Base-by-base conservation (phyloP, 2,329 filamentous ascomycete genomes). In the Trichoderma sp. region DNA sequence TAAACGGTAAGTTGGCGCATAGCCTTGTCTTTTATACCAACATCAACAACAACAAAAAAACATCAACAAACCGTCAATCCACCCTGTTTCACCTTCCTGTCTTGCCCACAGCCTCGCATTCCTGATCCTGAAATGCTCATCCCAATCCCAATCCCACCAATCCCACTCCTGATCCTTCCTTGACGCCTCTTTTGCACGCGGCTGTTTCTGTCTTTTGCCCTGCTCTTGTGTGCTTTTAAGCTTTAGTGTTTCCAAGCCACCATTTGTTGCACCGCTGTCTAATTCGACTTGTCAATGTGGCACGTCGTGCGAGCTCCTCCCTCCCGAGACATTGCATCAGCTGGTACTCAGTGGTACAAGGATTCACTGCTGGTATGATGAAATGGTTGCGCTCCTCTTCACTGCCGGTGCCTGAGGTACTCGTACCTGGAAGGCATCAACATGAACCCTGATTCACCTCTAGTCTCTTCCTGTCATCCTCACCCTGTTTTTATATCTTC, bases 281-380 rank as follows among this genome's bases (percentile, higher is more conserved):
- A 63, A 27, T 31, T 60, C 21, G 27, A 45, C 27, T n/a, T 71
- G 56, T 45, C 56, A 50, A 21, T 21, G 38, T n/a, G n/a, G 35
- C 31, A 63, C 60, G 33, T 35, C 5, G 59, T 65, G n/a, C 67
- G 14, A 71, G 53, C 53, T 71, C 69, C 60, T 73, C 69, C 60
- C 60, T 73, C 41, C 60, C 69, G 56, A 73, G 69, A 73, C 69
- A 73, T 38, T 63, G 60, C 60, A 73, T 65, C 60, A 73, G 29
- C 60, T 73, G 69, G 69, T 65, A 27, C 60, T 73, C 63, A 35
- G 41, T 33, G 27, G 69, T 65, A 64, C 69, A 65, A 64, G n/a
- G 41, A 65, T 65, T 65, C 69, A 56, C 27, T 21, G 59, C 45
- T 53, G 69, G 60, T 35, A 56, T 27, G 27, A 41, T 41, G 33